Base-by-base conservation (phyloP, 1,284 basidiomycete genomes). In the Melanopsichium pennsylvanicum region DNA sequence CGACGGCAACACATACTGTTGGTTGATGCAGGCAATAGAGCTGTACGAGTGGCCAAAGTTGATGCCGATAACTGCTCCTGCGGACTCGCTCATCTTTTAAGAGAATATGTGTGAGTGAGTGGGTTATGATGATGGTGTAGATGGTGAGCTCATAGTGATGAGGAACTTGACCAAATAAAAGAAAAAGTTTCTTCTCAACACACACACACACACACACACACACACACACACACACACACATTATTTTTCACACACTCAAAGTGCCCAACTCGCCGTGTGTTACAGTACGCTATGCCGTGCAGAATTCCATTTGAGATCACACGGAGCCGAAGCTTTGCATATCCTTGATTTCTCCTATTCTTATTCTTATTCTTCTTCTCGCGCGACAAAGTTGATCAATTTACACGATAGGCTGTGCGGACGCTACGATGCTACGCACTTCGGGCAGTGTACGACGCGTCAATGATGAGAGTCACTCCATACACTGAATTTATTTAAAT, bases 1-100 rank as follows among this genome's bases (percentile, higher is more conserved):
- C 27, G 27, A n/a, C n/a, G n/a, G n/a, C n/a, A n/a, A n/a, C n/a
- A 81, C 84, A 46, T 52, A 91, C 92, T 81, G 79, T 86, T 97
- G 97, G 81, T 92, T 93, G 79, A 97, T 90, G 59, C 97, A 90
- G 19, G 94, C 92, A 75, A 98, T 95, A 39, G 92, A 94, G 26
- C 92, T 91, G 82, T 91, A 97, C 32, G 92, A 90, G 83, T 96
- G 93, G 36, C 96, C 96, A 83, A 97, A 91, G 85, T 97, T 97
- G 85, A 98, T 93, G 51, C 95, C 95, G 51, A 98, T 83, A 54
- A 86, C 83, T 55, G 84, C 82, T 29, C 75, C 75, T 35, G 74
- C 67, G 45, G 60, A 21, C 64, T 76, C 61, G 27, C 70, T 64
- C 75, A 78, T 78, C 37, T 21, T 57, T 39, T 8, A 11, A 16